Evolutionary conservation across 1,284 basidiomycete genomes (phyloP).

Genomic region (Microbotryum lychnidis-dioicae): DNA sequence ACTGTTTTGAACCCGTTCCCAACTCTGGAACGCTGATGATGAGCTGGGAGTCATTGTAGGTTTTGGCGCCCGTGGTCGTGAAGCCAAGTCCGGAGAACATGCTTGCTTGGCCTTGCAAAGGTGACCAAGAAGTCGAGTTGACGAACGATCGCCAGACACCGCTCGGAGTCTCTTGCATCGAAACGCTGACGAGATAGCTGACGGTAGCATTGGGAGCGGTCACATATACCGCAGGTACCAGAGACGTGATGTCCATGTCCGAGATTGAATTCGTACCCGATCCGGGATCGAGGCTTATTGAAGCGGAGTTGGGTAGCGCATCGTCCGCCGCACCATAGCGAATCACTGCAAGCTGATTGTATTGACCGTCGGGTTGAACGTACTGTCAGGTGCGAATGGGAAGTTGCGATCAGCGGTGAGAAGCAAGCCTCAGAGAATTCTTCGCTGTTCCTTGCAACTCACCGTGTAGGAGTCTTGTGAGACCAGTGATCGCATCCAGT

Average conservation of each 20-base stretch:
- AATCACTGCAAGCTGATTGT: conserved; percentile 41
- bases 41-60: conserved; percentile 24
- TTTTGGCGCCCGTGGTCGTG: conserved; percentile 7
- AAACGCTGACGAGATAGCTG: conserved; percentile 35
- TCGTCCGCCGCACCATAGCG: conserved; percentile 32
- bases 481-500: conserved; percentile 45
- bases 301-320: conserved; percentile 5
- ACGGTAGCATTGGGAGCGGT: conserved; percentile 22
- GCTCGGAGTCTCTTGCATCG: conserved; percentile 40
- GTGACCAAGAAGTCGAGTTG: conserved; percentile 37
- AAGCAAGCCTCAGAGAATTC: no score
- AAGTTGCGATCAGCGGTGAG: no score
- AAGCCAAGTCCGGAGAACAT: conserved; percentile 16
- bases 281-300: conserved; percentile 1
- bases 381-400: conserved; percentile 36
- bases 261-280: conserved; percentile 2
- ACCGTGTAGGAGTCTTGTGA: conserved; percentile 40
- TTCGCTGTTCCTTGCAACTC: not conserved
- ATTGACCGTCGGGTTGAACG: conserved; percentile 38
- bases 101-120: conserved; percentile 6
- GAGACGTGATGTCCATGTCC: conserved; percentile 14
- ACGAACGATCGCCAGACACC: conserved; percentile 44
- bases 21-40: conserved; percentile 28
- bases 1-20: no score
- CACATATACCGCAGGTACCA: conserved; percentile 10